Evolutionary conservation across 306 rosid species (phyloP), one percentile per base, ranked within the genome.

Genomic region (Hylodesmum podocarpum): DNA sequence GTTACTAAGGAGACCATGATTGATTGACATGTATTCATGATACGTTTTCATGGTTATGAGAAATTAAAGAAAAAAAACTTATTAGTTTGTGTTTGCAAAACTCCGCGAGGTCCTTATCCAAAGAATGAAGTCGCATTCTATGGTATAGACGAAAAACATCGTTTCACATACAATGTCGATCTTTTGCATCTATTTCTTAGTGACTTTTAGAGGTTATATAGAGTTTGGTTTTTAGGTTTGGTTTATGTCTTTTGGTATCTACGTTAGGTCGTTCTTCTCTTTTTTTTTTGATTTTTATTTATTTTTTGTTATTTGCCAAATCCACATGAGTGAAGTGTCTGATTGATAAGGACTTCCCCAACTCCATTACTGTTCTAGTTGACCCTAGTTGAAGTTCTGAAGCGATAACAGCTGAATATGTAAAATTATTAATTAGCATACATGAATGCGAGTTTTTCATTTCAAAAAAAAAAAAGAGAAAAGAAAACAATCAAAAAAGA

Each of bases 221-320:
- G 86, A 81, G 88, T 55, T 68, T n/a, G 62, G 33, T 76, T 72
- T 67, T 6, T 28, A 67, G 61, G 27, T 67, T 44, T 72, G 50
- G 72, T 22, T 72, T 73, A 68, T 78, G 85, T 66, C 88, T 81
- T 63, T 85, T 81, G 81, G 88, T 34, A 69, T 70, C 67, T 59
- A 24, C 46, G 28, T 81, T 73, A 73, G 81, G 85, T 65, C 76
- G 43, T 8, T 28, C 19, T 55, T 54, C 5, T 2, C 2, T 67
- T 40, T 77, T 16, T 22, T 1, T 3, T 2, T 6, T 2, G 46
- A 49, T 8, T 13, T 73, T 3, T n/a, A 0, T 3, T 6, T 27
- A 2, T 47, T 62, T 25, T 2, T 22, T 51, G 36, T 49, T 15
- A 69, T 71, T 76, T 50, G 70, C 25, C 36, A 41, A 41, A 76